phyloP scores from a whole-genome alignment of 306 rosid genomes.

The Nissolia schottii region DNA sequence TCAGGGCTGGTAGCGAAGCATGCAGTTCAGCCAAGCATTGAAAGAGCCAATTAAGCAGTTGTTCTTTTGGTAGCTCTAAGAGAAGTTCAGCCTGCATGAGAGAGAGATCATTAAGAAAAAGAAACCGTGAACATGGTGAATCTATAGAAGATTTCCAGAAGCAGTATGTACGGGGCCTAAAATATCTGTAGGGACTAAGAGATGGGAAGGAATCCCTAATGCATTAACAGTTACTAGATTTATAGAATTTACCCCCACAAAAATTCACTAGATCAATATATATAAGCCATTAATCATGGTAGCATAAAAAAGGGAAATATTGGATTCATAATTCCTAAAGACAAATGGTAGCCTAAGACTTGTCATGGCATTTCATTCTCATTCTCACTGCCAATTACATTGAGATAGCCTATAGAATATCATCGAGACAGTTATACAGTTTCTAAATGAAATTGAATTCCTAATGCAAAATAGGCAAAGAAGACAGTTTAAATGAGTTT shows the following conservation, averaged over 20 bases:
- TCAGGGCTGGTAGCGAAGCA: conserved; percentile 82
- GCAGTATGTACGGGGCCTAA: background rate
- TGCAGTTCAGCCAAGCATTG: conserved; percentile 90
- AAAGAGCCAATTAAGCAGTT: conserved; percentile 86
- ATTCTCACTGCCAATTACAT: background rate
- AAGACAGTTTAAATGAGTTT: background rate
- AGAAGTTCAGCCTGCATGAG: conserved; percentile 86
- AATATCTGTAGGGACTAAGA: background rate
- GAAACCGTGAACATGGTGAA: background rate
- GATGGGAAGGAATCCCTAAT: background rate
- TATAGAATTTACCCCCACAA: background rate
- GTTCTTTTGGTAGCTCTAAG: conserved; percentile 89
- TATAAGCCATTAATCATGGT: background rate
- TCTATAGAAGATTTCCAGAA: background rate
- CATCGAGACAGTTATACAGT: background rate
- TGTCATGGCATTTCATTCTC: background rate
- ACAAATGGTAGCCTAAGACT: conserved; percentile 10
- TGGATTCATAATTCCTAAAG: background rate
- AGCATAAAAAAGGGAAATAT: background rate
- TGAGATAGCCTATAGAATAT: background rate
- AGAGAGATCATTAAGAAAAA: background rate
- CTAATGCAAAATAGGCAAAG: background rate
- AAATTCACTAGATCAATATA: background rate
- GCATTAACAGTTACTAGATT: background rate
- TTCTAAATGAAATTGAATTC: background rate